A percentile compares a stretch with the other conserved stretches of the same genome.
Evolutionary conservation across 2,329 filamentous ascomycete genomes (phyloP).

Genomic region (Claviceps sp.): DNA sequence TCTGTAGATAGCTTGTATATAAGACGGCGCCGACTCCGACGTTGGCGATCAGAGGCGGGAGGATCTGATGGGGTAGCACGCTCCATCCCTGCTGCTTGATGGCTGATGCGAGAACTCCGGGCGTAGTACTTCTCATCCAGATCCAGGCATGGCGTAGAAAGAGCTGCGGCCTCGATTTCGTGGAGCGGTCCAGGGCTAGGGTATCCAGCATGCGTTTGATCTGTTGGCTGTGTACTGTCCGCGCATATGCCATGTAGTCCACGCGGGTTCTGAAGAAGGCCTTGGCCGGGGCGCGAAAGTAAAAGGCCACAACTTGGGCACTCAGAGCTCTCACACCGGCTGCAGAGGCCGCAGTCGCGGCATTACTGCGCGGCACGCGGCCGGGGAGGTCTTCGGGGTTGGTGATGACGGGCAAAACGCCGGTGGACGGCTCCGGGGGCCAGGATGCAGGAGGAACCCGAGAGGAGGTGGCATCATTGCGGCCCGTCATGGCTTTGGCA

Average conservation of each 20-base stretch:
- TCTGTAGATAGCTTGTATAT: conserved; percentile 64
- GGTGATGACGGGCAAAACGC: conserved; percentile 30
- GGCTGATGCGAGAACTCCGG: conserved; percentile 54
- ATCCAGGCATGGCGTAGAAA: conserved; percentile 29
- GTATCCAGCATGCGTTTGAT: conserved; percentile 23
- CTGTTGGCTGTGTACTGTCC: conserved; percentile 36
- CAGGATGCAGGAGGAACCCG: conserved; percentile 10
- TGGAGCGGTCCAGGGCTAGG: conserved; percentile 20
- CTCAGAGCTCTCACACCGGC: conserved; percentile 74
- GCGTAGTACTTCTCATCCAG: conserved; percentile 50
- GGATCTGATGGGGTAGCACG: conserved; percentile 62
- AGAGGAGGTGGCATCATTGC: conserved; percentile 17
- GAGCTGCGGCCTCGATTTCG: conserved; percentile 17
- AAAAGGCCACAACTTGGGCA: conserved; percentile 75
- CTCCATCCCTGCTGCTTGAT: conserved; percentile 58
- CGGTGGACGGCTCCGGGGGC: conserved; percentile 14
- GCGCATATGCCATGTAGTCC: conserved; percentile 58
- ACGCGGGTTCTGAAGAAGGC: conserved; percentile 85
- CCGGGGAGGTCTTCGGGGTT: conserved; percentile 27
- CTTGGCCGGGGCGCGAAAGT: conserved; percentile 83
- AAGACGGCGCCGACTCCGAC: conserved; percentile 60
- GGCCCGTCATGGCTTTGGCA: conserved; percentile 21
- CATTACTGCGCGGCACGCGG: conserved; percentile 37
- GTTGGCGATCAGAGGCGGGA: conserved; percentile 63
- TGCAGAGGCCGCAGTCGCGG: conserved; percentile 63